Evolutionary conservation across 2,329 filamentous ascomycete species (phyloP).

Genomic region (Rhynchosporium graminicola): DNA sequence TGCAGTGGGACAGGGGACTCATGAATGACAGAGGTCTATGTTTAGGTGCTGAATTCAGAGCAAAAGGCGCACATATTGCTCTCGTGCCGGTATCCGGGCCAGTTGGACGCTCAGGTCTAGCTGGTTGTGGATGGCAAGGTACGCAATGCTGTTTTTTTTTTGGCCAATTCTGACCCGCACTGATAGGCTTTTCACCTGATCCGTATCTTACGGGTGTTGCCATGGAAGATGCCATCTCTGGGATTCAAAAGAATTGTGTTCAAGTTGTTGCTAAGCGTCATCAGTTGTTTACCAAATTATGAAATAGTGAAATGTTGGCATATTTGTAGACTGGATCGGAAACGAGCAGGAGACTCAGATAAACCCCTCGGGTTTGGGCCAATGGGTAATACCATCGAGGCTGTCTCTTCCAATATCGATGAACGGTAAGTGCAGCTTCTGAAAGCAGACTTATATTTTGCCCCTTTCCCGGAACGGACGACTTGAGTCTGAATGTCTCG

Average conservation of each 20-base stretch:
- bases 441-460: neutral
- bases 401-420: slow-evolving; percentile 72
- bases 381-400: slow-evolving; percentile 48
- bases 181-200: slow-evolving; percentile 37
- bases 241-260: slow-evolving; percentile 41
- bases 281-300: too few relatives aligned
- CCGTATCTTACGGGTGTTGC: slow-evolving; percentile 41
- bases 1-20: slow-evolving; percentile 60
- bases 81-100: slow-evolving; percentile 54
- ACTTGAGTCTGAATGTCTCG: too few relatives aligned
- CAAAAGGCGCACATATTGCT: slow-evolving; percentile 74
- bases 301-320: neutral
- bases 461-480: neutral
- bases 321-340: slow-evolving; percentile 42
- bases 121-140: slow-evolving; percentile 45
- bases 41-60: slow-evolving; percentile 62
- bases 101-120: slow-evolving; percentile 49
- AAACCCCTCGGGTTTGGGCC: slow-evolving; percentile 58
- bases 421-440: slow-evolving; percentile 47
- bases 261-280: slow-evolving; percentile 41
- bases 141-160: neutral
- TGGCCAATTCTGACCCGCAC: neutral
- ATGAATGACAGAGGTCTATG: slow-evolving; percentile 51
- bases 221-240: slow-evolving; percentile 40
- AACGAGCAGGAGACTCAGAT: slow-evolving; percentile 56